These are phyloP conservation scores for Paragyromitra xinjiangensis DNA, from an alignment of 495 filamentous ascomycete species.

Conservation along the genomic window DNA sequence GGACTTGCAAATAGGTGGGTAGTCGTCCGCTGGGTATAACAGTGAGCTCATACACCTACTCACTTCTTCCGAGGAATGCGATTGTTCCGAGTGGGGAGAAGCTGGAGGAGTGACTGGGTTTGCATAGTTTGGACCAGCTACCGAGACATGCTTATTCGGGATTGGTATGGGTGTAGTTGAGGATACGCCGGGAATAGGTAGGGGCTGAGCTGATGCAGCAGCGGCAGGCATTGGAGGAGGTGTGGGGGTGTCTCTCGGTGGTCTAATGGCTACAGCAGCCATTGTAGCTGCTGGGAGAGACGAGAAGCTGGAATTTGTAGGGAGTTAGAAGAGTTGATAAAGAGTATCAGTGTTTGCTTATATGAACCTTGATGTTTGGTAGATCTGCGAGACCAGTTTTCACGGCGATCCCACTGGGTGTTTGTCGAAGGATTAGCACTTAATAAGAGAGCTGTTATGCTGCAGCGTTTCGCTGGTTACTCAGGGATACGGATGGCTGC, in stretches of 20 bases:
- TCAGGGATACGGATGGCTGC: conserved; percentile 23
- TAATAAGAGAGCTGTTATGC: conserved; percentile 12
- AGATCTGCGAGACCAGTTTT: conserved; percentile 19
- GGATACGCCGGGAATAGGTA: conserved; percentile 63
- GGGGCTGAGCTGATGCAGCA: conserved; percentile 65
- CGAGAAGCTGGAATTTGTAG: conserved; percentile 18
- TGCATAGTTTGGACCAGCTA: conserved; percentile 76
- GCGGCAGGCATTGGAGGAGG: conserved; percentile 53
- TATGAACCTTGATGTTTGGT: conserved; percentile 35
- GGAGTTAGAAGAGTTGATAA: conserved; percentile 12
- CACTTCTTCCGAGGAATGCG: conserved; percentile 59
- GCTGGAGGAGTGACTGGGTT: conserved; percentile 73
- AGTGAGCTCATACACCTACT: conserved; percentile 68
- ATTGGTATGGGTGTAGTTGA: conserved; percentile 67
- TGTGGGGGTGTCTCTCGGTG: conserved; percentile 52
- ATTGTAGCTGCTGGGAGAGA: conserved; percentile 36
- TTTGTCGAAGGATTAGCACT: conserved; percentile 27
- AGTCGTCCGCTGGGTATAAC: conserved; percentile 76
- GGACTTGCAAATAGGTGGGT: conserved; percentile 65
- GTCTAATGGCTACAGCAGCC: conserved; percentile 53
- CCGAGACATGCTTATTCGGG: conserved; percentile 89
- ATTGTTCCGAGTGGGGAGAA: conserved; percentile 66
- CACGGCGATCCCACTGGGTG: conserved; percentile 17
- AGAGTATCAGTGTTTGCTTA: conserved; percentile 16
- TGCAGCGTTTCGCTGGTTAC: conserved; percentile 19